These are phyloP conservation scores for Leucosporidium yakuticum DNA, from an alignment of 768 basidiomycete genomes.

Conservation along the genomic window DNA sequence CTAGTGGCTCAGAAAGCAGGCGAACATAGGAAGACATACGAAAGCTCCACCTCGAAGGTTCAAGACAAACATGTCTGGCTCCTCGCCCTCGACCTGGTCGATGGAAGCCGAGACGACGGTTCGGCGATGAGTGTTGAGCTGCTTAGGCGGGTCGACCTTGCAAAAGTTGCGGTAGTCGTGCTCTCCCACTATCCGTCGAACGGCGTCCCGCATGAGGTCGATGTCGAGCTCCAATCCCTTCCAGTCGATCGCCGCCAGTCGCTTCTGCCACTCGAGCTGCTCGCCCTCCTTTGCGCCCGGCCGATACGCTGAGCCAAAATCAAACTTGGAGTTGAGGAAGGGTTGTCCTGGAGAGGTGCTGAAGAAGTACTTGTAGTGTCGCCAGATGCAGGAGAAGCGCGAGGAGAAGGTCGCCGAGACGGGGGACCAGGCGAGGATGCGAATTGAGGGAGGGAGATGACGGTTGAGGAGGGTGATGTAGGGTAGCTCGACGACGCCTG, in stretches of 20 bases:
- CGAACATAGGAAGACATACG: slow-evolving; percentile 2
- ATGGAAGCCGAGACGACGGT: slow-evolving; percentile 64
- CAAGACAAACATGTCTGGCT: slow-evolving; percentile 23
- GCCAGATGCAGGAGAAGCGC: slow-evolving; percentile 72
- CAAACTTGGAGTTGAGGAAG: slow-evolving; percentile 22
- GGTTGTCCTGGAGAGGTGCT: slow-evolving; percentile 46
- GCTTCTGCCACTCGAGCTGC: slow-evolving; percentile 16
- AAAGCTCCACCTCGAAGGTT: slow-evolving; percentile 35
- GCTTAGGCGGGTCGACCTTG: slow-evolving; percentile 86
- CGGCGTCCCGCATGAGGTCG: slow-evolving; percentile 67
- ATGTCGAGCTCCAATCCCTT: slow-evolving; percentile 55
- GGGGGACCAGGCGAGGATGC: slow-evolving; percentile 89
- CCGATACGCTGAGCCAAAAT: slow-evolving; percentile 27
- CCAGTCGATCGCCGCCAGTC: slow-evolving; percentile 17
- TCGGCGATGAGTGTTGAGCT: slow-evolving; percentile 72
- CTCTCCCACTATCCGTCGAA: slow-evolving; percentile 65
- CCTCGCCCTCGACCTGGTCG: slow-evolving; percentile 45
- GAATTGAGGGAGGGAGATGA: slow-evolving; percentile 79
- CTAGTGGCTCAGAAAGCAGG: too few species aligned
- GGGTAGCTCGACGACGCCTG: slow-evolving; percentile 53
- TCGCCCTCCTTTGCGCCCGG: not conserved
- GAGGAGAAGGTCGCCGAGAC: slow-evolving; percentile 73
- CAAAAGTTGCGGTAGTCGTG: slow-evolving; percentile 96
- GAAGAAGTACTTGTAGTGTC: slow-evolving; percentile 99
- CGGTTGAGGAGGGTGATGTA: slow-evolving; percentile 78